A percentile compares a stretch with the other conserved stretches of the same genome.
Conservation (phyloP, 2,329 filamentous ascomycete genomes). For the Monilinia laxa region DNA sequence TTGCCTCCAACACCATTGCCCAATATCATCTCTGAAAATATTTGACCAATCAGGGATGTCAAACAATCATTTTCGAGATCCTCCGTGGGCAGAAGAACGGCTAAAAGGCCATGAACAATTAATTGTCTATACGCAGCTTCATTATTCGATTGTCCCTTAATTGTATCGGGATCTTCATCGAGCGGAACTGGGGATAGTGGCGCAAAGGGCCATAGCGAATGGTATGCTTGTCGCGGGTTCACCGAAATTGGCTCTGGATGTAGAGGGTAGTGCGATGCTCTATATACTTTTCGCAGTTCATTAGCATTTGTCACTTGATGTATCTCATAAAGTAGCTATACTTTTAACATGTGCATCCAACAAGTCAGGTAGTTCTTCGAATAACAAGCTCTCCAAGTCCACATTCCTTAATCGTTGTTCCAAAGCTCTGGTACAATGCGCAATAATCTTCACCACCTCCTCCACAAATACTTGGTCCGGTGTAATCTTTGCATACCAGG, state of each 20-base stretch:
- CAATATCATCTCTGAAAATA: slow-evolving; percentile 86
- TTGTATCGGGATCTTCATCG: slow-evolving; percentile 48
- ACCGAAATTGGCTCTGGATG: slow-evolving; percentile 59
- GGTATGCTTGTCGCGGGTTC: slow-evolving; percentile 71
- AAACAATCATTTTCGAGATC: slow-evolving; percentile 87
- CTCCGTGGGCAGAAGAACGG: slow-evolving; percentile 84
- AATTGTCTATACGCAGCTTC: slow-evolving; percentile 85
- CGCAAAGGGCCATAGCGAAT: slow-evolving; percentile 78
- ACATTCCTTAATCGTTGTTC: slow-evolving; percentile 82
- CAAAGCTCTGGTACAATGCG: slow-evolving; percentile 83
- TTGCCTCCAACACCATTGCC: slow-evolving; percentile 78
- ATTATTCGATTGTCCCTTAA: slow-evolving; percentile 66
- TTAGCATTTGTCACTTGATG: slow-evolving; percentile 23
- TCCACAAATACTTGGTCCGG: slow-evolving; percentile 84
- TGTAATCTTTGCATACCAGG: slow-evolving; percentile 92
- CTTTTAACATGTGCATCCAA: slow-evolving; percentile 78
- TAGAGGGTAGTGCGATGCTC: slow-evolving; percentile 60
- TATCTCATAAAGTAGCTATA: slow-evolving; percentile 42
- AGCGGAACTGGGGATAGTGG: slow-evolving; percentile 73
- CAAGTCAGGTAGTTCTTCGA: slow-evolving; percentile 85
- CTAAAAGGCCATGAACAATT: slow-evolving; percentile 77
- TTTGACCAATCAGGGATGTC: slow-evolving; percentile 78
- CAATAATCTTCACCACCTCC: slow-evolving; percentile 86
- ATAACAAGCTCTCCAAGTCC: slow-evolving; percentile 76
- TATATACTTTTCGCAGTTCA: slow-evolving; percentile 59